phyloP scores from a whole-genome alignment of 2,329 filamentous ascomycete genomes.

The Ceratocystis smalleyi region DNA sequence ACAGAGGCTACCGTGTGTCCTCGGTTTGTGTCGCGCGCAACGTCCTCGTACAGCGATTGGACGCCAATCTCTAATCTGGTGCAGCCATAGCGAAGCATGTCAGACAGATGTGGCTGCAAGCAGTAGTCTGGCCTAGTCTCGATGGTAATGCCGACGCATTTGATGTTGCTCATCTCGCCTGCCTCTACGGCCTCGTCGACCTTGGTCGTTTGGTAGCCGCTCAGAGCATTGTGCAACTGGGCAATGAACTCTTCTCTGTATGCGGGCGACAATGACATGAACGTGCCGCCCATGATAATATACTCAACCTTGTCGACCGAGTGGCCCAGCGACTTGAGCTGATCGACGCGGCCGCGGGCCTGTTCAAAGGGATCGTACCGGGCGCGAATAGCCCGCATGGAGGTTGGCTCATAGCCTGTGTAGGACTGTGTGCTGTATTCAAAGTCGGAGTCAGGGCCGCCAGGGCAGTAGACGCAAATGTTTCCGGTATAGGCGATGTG shows the following conservation, averaged over 20 bases:
- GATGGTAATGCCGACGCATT: slow-evolving; percentile 97
- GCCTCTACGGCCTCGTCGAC: slow-evolving; percentile 92
- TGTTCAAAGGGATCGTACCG: slow-evolving; percentile 97
- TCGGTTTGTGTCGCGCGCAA: slow-evolving; percentile 92
- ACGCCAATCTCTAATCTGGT: slow-evolving; percentile 89
- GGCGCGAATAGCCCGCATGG: slow-evolving; percentile 93
- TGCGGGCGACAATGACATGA: slow-evolving; percentile 84
- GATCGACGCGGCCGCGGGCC: slow-evolving; percentile 85
- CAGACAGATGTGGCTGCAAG: slow-evolving; percentile 81
- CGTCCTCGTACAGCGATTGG: slow-evolving; percentile 92
- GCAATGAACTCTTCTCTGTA: slow-evolving; percentile 91
- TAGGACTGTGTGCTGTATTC: slow-evolving; percentile 99
- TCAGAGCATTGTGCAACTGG: slow-evolving; percentile 90
- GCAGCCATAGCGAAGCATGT: slow-evolving; percentile 96
- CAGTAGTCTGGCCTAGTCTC: slow-evolving; percentile 97
- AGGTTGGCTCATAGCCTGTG: slow-evolving; percentile 94
- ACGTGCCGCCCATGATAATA: slow-evolving; percentile 98
- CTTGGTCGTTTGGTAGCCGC: slow-evolving; percentile 83
- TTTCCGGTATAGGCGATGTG: slow-evolving; percentile 98
- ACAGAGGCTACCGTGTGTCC: slow-evolving; percentile 92
- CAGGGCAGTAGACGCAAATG: slow-evolving; percentile 97
- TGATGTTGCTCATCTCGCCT: slow-evolving; percentile 90
- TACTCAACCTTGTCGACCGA: slow-evolving; percentile 99
- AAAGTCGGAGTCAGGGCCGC: slow-evolving; percentile 94
- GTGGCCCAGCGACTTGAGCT: slow-evolving; percentile 88